phyloP scores from a whole-genome alignment of 2,329 filamentous ascomycete genomes.

The Fusarium compactum region DNA sequence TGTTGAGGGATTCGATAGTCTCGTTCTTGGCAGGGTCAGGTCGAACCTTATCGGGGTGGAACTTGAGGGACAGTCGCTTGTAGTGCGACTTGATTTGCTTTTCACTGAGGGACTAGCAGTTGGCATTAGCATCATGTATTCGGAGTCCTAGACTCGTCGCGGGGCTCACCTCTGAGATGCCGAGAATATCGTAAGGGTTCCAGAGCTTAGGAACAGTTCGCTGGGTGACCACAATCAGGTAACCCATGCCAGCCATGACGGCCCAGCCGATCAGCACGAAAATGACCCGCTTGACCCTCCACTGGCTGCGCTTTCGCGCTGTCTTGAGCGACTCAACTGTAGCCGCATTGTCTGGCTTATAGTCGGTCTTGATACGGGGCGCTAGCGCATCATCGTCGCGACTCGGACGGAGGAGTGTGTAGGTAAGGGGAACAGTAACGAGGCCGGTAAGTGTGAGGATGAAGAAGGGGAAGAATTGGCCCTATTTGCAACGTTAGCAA shows the following conservation, averaged over 20 bases:
- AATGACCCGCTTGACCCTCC: constrained; percentile 85
- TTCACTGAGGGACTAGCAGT: constrained; percentile 77
- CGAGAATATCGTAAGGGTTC: constrained; percentile 97
- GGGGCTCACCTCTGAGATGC: constrained; percentile 77
- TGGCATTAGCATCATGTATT: constrained; percentile 22
- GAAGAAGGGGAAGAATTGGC: constrained; percentile 99
- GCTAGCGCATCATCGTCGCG: constrained; percentile 83
- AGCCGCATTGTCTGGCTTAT: constrained; percentile 83
- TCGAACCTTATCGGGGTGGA: constrained; percentile 92
- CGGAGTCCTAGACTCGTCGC: neutral
- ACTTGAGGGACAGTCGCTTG: constrained; percentile 84
- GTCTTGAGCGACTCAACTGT: constrained; percentile 85
- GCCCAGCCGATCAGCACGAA: constrained; percentile 83
- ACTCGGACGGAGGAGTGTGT: constrained; percentile 84
- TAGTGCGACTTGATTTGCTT: constrained; percentile 94
- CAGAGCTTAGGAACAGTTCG: constrained; percentile 81
- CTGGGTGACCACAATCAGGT: constrained; percentile 86
- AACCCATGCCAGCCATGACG: constrained; percentile 89
- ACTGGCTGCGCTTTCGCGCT: constrained; percentile 89
- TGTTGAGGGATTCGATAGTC: constrained; percentile 85
- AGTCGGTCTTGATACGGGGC: constrained; percentile 84
- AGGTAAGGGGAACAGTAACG: constrained; percentile 90
- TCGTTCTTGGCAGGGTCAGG: constrained; percentile 90
- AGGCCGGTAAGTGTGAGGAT: constrained; percentile 90
- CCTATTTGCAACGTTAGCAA: constrained; percentile 60